Evolutionary conservation across 192 early-diverging fungal species (phyloP).

Genomic region (Mortierella hygrophila): DNA sequence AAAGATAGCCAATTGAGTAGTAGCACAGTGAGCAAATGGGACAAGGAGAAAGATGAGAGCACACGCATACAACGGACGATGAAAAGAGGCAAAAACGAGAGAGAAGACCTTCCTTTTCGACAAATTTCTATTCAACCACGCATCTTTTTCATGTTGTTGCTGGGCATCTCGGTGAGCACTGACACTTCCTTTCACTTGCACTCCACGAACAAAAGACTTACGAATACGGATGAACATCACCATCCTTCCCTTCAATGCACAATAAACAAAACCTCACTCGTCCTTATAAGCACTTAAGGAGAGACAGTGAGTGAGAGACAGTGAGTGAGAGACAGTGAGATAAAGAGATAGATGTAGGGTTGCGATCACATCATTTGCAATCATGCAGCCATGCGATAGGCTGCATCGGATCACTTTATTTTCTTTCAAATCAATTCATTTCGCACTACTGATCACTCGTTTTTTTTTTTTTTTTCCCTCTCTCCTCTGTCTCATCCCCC

Average conservation of each 20-base stretch:
- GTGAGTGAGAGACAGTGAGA: too few species aligned
- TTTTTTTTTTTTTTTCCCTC: background rate
- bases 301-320: background rate
- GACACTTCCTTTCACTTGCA: background rate
- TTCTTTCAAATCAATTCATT: background rate
- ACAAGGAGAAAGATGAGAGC: background rate
- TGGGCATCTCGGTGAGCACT: background rate
- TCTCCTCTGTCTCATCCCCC: background rate
- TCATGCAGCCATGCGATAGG: background rate
- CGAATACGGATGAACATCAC: too few species aligned
- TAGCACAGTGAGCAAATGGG: too few species aligned
- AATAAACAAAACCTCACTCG: too few species aligned
- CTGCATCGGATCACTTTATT: background rate
- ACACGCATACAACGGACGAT: background rate
- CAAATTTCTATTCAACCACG: background rate
- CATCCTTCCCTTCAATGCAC: too few species aligned
- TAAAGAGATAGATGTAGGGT: background rate
- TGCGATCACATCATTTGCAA: constrained; percentile 12
- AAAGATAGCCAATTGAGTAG: background rate
- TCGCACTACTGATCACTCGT: background rate
- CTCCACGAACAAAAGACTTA: background rate
- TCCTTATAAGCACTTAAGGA: too few species aligned
- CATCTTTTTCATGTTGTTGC: background rate
- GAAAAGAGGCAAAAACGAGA: background rate
- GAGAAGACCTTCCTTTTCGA: background rate